phyloP scores from a whole-genome alignment of 106 monocot species.

The Posidonia australis region DNA sequence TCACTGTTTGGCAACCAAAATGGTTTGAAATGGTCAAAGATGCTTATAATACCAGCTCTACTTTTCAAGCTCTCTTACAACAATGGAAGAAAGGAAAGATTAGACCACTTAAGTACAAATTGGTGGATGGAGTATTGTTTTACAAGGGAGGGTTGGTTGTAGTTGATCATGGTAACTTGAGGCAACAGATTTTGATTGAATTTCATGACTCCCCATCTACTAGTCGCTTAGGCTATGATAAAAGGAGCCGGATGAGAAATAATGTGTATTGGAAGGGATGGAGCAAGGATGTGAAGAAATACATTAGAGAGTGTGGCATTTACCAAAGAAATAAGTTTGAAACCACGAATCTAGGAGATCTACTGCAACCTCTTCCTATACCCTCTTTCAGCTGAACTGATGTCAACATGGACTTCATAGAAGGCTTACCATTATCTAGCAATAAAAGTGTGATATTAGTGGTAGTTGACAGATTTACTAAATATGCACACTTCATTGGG shows the following conservation, averaged over 20 bases:
- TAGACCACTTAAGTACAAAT: background rate
- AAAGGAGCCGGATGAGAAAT: background rate
- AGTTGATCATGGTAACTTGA: background rate
- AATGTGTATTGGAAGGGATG: background rate
- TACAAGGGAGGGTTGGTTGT: background rate
- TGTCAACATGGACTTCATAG: conserved; percentile 13
- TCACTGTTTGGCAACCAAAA: background rate
- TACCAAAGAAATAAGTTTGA: background rate
- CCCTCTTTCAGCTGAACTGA: background rate
- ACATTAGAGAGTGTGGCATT: background rate
- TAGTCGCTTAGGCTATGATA: background rate
- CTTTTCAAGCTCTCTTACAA: background rate
- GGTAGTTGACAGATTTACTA: conserved; percentile 2
- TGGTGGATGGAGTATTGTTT: background rate
- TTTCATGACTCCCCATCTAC: background rate
- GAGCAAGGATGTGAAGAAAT: background rate
- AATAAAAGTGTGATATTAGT: background rate
- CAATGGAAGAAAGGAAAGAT: background rate
- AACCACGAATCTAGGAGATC: background rate
- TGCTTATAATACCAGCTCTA: background rate
- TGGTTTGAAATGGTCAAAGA: background rate
- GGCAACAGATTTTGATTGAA: no score
- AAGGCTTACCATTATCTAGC: background rate
- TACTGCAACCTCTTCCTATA: conserved; percentile 1
- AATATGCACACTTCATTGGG: conserved; percentile 3